These are phyloP conservation scores for Streptanthus diversifolius DNA, from an alignment of 345 rosid genomes.

Conservation along the genomic window DNA sequence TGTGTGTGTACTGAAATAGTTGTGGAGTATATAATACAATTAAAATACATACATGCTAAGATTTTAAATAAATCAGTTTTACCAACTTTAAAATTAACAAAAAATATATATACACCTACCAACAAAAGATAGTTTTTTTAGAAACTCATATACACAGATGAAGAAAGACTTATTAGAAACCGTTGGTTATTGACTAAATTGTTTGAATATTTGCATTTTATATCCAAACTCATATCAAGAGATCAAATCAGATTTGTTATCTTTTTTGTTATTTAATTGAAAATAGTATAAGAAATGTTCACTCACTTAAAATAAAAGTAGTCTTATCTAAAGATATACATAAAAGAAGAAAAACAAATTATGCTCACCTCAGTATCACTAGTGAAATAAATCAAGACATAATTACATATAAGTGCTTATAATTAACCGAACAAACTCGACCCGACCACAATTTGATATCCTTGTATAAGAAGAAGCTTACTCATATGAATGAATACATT, in stretches of 20 bases:
- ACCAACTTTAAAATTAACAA: not conserved
- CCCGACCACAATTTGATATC: constrained; percentile 23
- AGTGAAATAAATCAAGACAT: not conserved
- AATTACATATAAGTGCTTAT: constrained; percentile 18
- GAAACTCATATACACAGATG: too few species aligned
- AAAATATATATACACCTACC: not conserved
- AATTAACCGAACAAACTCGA: constrained; percentile 22
- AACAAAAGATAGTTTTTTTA: not conserved
- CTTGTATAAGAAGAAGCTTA: constrained; percentile 25
- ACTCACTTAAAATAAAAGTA: not conserved
- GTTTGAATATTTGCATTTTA: not conserved
- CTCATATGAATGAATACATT: not conserved
- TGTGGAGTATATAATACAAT: not conserved
- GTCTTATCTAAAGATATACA: not conserved
- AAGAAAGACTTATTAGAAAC: too few species aligned
- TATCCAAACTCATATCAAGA: not conserved
- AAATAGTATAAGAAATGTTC: not conserved
- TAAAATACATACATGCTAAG: not conserved
- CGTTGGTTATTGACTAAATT: not conserved
- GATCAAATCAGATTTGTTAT: not conserved
- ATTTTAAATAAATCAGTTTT: not conserved
- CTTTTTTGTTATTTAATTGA: not conserved
- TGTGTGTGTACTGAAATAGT: not conserved
- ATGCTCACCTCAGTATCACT: not conserved
- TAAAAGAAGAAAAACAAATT: constrained; percentile 1